Evolutionary conservation across 139 green algal species (phyloP).

Genomic region (Tetradesmus lagerheimii): DNA sequence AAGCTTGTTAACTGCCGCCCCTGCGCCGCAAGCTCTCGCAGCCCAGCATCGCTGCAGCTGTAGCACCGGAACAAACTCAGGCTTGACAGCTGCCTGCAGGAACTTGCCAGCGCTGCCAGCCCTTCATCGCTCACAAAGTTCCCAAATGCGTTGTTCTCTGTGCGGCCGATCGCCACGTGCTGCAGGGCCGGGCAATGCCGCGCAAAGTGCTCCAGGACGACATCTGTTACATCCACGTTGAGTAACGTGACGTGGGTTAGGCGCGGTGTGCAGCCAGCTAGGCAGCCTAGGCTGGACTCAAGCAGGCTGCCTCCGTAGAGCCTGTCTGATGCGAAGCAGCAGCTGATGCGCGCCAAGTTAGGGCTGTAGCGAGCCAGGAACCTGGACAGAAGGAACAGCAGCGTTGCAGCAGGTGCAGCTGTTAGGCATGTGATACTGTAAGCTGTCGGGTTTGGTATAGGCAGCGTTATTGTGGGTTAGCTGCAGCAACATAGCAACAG

Average conservation of each 20-base stretch:
- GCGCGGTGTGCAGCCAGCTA: background rate
- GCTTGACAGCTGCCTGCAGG: background rate
- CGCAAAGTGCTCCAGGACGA: constrained; percentile 21
- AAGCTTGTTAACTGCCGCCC: constrained; percentile 11
- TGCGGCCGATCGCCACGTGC: constrained; percentile 37
- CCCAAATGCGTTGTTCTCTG: constrained; percentile 45
- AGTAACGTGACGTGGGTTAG: constrained; percentile 37
- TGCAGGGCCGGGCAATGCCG: background rate
- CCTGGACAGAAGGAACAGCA: constrained; percentile 8
- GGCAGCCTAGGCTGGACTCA: constrained; percentile 12
- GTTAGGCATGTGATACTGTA: background rate
- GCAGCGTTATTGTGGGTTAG: no score
- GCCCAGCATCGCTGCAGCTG: constrained; percentile 38
- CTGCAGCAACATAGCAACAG: no score
- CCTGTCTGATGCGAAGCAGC: constrained; percentile 41
- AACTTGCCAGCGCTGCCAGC: background rate
- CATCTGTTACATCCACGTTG: constrained; percentile 46
- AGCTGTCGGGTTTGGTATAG: no score
- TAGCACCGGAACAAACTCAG: constrained; percentile 43
- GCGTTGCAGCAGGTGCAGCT: background rate
- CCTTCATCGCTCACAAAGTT: constrained; percentile 38
- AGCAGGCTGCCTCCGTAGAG: constrained; percentile 44
- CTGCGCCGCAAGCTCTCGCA: background rate
- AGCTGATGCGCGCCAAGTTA: constrained; percentile 15
- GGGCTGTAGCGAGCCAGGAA: constrained; percentile 35